Evolutionary conservation across 1,139 yeast genomes (phyloP), one percentile per base, ranked within the genome.

Genomic region (Debaryomyces sp.): DNA sequence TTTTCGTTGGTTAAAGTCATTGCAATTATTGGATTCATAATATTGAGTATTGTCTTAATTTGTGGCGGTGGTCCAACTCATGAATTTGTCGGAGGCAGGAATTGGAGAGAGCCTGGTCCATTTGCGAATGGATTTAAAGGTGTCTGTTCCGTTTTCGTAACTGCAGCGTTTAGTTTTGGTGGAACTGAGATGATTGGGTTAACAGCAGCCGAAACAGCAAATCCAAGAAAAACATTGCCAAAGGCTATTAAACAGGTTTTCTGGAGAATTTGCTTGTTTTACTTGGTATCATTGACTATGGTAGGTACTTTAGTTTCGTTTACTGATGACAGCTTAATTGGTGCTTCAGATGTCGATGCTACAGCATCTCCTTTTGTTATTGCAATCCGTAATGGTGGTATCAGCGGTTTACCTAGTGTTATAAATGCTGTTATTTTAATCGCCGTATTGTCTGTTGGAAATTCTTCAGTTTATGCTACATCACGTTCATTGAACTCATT

Each of bases 331-430:
- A 60, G 70, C 48, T 68, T 73, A 54, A 51, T 64, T 30, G 64
- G 67, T 8, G 72, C 81, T 2, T 64, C 76, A 2, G 66, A 73
- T 34, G 79, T 70, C 29, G 82, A 79, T 59, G 81, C 81, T 21
- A 66, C 81, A 9, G 81, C 85, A 22, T 81, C 86, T 29, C 86
- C 87, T 10, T 82, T 82, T 55, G 87, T 83, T 49, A 78, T 82
- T 63, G 85, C 87, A 37, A 76, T 82, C 51, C 71, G 66, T 40
- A 71, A 75, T 44, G 82, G 79, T 41, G 84, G 84, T 53, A 74
- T 80, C 54, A 67, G 64, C 41, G 85, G 82, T 50, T 71, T 85
- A 48, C 84, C 84, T 49, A 75, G 77, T 49, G 82, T 73, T 44
- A 66, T 79, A 62, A 79, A 78, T 56, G 82, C 75, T 10, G 80